A percentile compares a stretch with the other conserved stretches of the same genome.
These are phyloP conservation scores for Beauveria medogensis DNA, from an alignment of 2,329 filamentous ascomycete genomes.

Conservation along the genomic window DNA sequence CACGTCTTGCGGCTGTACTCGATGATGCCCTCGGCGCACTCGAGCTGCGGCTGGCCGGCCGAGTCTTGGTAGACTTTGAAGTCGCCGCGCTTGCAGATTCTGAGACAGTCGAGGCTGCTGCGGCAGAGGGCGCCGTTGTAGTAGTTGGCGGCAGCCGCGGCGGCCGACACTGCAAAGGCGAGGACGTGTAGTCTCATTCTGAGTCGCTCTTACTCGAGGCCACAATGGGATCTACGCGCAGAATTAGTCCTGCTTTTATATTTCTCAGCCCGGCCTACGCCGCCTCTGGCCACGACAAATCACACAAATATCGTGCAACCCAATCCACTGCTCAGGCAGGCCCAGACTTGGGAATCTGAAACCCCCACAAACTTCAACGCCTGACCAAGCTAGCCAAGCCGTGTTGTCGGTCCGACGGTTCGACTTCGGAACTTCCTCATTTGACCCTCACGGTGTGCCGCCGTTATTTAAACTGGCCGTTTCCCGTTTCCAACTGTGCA, in stretches of 20 bases:
- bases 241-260: neutral
- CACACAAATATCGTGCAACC: neutral
- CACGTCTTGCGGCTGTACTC: constrained; percentile 9
- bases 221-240: neutral
- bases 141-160: neutral
- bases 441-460: neutral
- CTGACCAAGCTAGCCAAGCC: neutral
- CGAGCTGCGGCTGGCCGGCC: neutral
- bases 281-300: neutral
- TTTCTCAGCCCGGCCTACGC: neutral
- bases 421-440: neutral
- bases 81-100: constrained; percentile 1
- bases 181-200: neutral
- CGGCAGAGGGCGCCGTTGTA: constrained; percentile 2
- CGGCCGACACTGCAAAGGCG: neutral
- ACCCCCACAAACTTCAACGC: constrained; percentile 4
- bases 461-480: neutral
- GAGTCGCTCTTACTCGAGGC: neutral
- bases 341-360: neutral
- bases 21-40: constrained; percentile 3
- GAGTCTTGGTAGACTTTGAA: neutral
- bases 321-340: neutral
- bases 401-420: constrained; percentile 9
- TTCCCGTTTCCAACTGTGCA: neutral
- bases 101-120: constrained; percentile 4